Conservation (phyloP, 2,329 filamentous ascomycete species). For the Stenocarpella maydis region DNA sequence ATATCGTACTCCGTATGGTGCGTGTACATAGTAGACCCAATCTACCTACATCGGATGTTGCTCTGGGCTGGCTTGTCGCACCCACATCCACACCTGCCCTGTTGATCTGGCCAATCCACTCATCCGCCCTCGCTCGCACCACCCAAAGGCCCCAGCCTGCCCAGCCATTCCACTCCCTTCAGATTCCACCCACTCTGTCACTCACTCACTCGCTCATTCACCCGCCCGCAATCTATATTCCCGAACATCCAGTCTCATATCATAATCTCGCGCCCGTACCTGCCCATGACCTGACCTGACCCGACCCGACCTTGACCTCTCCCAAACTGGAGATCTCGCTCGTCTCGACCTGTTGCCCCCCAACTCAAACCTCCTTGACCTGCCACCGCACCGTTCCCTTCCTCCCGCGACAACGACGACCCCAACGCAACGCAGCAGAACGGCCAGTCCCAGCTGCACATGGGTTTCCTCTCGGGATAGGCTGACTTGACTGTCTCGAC, state of each 20-base stretch:
- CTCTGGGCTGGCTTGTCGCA: too few relatives aligned
- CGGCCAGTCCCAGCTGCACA: slow-evolving; percentile 5
- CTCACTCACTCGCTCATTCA: too few relatives aligned
- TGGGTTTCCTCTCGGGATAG: slow-evolving; percentile 23
- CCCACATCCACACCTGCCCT: slow-evolving; percentile 14
- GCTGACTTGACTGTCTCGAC: slow-evolving; percentile 19
- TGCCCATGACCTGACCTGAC: slow-evolving; percentile 9
- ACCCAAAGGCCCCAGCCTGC: not conserved
- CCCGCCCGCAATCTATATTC: slow-evolving; percentile 16
- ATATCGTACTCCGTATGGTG: too few relatives aligned
- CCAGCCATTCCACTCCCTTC: not conserved
- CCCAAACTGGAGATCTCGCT: slow-evolving; percentile 14
- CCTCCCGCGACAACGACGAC: not conserved
- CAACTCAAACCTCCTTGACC: slow-evolving; percentile 15
- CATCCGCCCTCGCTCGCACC: slow-evolving; percentile 1
- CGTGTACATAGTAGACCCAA: too few relatives aligned
- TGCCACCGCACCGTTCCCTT: slow-evolving; percentile 15
- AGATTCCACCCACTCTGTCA: slow-evolving; percentile 25
- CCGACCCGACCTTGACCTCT: not conserved
- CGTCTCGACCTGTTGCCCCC: not conserved
- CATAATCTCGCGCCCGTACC: slow-evolving; percentile 24
- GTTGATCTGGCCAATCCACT: slow-evolving; percentile 24
- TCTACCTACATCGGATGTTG: slow-evolving; percentile 20
- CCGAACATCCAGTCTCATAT: slow-evolving; percentile 20
- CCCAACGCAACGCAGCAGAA: not conserved